phyloP scores from a whole-genome alignment of 176 grass and related monocot species.

The Lolium rigidum region DNA sequence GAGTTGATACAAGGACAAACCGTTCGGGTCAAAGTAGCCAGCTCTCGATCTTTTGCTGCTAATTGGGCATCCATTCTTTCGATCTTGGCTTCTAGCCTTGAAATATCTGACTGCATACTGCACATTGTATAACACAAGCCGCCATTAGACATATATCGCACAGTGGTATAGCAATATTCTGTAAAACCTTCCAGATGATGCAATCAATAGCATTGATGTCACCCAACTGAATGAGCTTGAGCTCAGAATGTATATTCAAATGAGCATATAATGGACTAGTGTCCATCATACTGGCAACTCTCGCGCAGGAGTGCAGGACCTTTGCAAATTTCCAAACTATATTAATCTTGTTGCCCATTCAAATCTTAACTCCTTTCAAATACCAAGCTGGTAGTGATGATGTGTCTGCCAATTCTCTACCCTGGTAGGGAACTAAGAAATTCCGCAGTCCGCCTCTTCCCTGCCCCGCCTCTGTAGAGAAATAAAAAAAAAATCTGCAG shows the following conservation, averaged over 20 bases:
- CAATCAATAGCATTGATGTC: conserved; percentile 31
- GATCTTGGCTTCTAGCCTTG: conserved; percentile 91
- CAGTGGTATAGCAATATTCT: conserved; percentile 11
- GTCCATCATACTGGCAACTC: not conserved
- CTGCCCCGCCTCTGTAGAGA: too few species aligned
- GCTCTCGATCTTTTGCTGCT: conserved; percentile 92
- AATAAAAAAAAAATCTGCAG: too few species aligned
- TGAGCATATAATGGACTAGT: conserved; percentile 2
- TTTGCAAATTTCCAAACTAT: not conserved
- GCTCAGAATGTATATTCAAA: not conserved
- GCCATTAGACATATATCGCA: conserved; percentile 29
- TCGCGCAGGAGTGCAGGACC: not conserved
- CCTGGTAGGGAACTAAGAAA: too few species aligned
- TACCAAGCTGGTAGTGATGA: too few species aligned
- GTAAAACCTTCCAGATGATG: conserved; percentile 27
- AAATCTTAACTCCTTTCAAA: not conserved
- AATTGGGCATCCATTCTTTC: conserved; percentile 98
- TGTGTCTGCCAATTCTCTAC: too few species aligned
- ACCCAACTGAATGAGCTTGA: conserved; percentile 1
- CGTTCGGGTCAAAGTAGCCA: conserved; percentile 85
- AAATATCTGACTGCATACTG: conserved; percentile 91
- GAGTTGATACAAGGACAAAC: conserved; percentile 41
- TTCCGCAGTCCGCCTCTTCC: too few species aligned
- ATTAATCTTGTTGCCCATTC: not conserved
- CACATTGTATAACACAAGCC: conserved; percentile 46